Evolutionary conservation across 179 eudicot species (phyloP).

Genomic region (Beta lomatogona): DNA sequence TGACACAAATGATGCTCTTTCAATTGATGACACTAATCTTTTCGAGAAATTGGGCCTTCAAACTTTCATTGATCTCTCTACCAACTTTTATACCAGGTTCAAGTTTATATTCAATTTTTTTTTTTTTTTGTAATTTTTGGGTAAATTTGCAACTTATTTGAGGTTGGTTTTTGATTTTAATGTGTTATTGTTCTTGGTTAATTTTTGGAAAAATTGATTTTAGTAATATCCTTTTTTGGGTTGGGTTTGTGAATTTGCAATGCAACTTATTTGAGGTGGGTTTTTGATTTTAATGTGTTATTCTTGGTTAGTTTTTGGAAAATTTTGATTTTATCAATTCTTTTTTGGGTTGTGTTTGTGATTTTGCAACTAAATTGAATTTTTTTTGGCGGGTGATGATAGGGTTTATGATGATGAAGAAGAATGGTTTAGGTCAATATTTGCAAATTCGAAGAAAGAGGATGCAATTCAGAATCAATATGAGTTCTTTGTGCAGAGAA

Average conservation of each 20-base stretch:
- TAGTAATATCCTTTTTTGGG: too few relatives aligned
- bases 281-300: constrained; percentile 2
- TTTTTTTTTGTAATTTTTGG: neutral
- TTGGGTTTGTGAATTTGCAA: too few relatives aligned
- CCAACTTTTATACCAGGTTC: constrained; percentile 89
- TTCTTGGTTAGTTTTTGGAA: neutral
- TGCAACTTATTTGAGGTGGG: neutral
- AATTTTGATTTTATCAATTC: too few relatives aligned
- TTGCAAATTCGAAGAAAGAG: constrained; percentile 88
- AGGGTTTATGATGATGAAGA: constrained; percentile 97
- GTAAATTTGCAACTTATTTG: neutral
- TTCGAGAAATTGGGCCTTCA: constrained; percentile 77
- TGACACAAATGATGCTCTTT: constrained; percentile 58
- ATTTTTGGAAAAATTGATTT: too few relatives aligned
- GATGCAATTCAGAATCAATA: constrained; percentile 97
- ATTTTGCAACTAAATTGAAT: neutral
- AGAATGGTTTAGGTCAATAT: constrained; percentile 94
- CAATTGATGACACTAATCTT: constrained; percentile 82
- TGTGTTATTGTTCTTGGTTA: neutral
- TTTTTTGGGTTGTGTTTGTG: constrained; percentile 2
- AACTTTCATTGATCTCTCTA: constrained; percentile 78
- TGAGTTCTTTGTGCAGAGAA: constrained; percentile 92
- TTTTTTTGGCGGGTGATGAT: neutral
- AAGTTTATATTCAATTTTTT: neutral
- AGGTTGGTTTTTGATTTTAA: constrained; percentile 18